These are phyloP conservation scores for Castanea crenata DNA, from an alignment of 306 rosid genomes.

Conservation along the genomic window DNA sequence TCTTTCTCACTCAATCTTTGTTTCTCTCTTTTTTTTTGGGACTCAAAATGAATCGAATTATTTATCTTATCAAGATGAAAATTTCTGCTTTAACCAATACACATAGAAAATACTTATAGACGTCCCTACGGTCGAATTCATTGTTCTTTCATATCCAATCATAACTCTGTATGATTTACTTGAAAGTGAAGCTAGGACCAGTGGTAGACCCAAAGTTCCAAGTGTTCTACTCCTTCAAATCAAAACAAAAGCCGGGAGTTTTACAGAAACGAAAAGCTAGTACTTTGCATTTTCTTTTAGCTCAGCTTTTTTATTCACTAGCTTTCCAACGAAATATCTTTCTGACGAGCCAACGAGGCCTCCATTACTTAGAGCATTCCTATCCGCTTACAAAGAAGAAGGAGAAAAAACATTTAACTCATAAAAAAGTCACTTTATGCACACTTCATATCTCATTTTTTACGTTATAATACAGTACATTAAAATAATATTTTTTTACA, in stretches of 20 bases:
- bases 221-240: not conserved
- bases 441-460: too few species aligned
- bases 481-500: too few species aligned
- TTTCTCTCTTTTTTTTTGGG: not conserved
- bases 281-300: not conserved
- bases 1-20: not conserved
- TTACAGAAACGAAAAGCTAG: not conserved
- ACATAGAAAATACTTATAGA: not conserved
- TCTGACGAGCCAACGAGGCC: not conserved
- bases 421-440: too few species aligned
- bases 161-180: slow-evolving; percentile 23
- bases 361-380: not conserved
- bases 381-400: too few species aligned
- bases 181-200: slow-evolving; percentile 18
- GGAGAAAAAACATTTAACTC: too few species aligned
- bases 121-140: not conserved
- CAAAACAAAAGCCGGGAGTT: not conserved
- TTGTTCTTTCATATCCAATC: slow-evolving; percentile 27
- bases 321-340: not conserved
- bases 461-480: too few species aligned
- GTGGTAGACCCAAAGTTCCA: slow-evolving; percentile 24
- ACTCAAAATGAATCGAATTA: not conserved
- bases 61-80: not conserved
- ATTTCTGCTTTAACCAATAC: slow-evolving; percentile 14
- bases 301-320: not conserved